Evolutionary conservation across 768 basidiomycete species (phyloP).

Genomic region (Psilocybe cyanescens): DNA sequence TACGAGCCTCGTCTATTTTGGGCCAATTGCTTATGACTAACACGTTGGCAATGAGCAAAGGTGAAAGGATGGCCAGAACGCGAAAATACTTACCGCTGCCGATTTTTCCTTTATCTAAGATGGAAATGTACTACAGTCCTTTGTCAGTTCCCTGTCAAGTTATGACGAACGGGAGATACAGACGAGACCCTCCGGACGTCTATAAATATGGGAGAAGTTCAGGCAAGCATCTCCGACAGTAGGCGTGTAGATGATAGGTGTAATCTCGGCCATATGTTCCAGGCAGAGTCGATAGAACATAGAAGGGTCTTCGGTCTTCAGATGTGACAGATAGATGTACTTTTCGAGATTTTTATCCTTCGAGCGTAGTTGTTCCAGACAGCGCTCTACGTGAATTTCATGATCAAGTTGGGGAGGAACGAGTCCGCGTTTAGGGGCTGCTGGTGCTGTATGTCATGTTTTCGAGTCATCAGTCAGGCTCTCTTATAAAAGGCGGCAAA

Average conservation of each 20-base stretch:
- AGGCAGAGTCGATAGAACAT: constrained; percentile 83
- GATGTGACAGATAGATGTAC: constrained; percentile 80
- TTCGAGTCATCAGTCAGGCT: constrained; percentile 4
- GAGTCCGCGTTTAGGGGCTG: constrained; percentile 54
- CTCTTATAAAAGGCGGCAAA: constrained; percentile 5
- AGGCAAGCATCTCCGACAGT: constrained; percentile 92
- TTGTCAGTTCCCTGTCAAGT: constrained; percentile 15
- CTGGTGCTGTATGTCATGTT: constrained; percentile 36
- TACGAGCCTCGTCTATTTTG: constrained; percentile 74
- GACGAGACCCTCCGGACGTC: constrained; percentile 76
- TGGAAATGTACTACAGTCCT: constrained; percentile 64
- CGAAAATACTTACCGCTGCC: constrained; percentile 38
- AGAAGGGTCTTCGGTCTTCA: constrained; percentile 72
- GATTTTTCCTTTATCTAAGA: constrained; percentile 85
- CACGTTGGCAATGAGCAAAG: constrained; percentile 2
- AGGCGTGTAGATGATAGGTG: constrained; percentile 89
- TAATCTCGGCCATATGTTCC: constrained; percentile 68
- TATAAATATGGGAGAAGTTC: constrained; percentile 80
- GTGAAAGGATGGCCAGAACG: background rate
- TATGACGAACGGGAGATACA: constrained; percentile 21
- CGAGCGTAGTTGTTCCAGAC: constrained; percentile 71
- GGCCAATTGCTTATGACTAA: constrained; percentile 75
- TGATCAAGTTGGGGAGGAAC: constrained; percentile 62
- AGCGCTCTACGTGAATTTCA: constrained; percentile 57
- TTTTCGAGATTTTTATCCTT: constrained; percentile 80